Base-by-base conservation (phyloP, 768 basidiomycete species). In the Pulveroboletus ravenelii region DNA sequence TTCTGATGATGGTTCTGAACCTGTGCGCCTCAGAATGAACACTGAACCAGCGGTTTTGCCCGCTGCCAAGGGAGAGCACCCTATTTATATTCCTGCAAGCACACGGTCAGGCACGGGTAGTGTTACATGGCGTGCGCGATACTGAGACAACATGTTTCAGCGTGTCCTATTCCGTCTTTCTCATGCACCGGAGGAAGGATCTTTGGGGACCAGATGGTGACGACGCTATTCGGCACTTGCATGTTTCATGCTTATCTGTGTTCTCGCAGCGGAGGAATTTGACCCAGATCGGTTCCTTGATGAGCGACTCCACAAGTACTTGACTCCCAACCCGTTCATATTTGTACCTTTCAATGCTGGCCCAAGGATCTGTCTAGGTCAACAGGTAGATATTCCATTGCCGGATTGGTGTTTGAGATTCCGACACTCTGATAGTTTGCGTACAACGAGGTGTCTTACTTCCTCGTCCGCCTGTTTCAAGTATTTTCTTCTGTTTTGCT, bases 221-320 rank as follows among this genome's bases (percentile, higher is more conserved):
- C 49, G 2, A 14, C 3, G 10, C 1, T 15, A 15, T 34, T 1
- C 1, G 20, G 4, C 2, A 15, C 20, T 36, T 0, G 23, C 29
- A 25, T 7, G 29, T 31, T 14, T 20, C 23, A 12, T 40, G 20
- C 43, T 49, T 17, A 44, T 34, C 4, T 2, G 18, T 17, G n/a
- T 37, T 41, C n/a, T 27, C 27, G 12, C 42, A 82, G 81, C 81
- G 18, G 60, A 74, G 8, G 55, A 67, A 48, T 87, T 85, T 57
- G 84, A 85, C 60, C 85, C 85, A 0, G 79, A 84, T 50, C 73
- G 84, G 2, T 86, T 84, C 72, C 60, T 86, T 41, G 84, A 86
- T 56, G 76, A 78, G 23, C 72, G 84, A 5, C 52, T 82, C 39
- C 69, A 73, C 18, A 81, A 76, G 54, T 79, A 83, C 56, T 60